Conservation (phyloP, 495 filamentous ascomycete genomes). For the Podospora didyma region DNA sequence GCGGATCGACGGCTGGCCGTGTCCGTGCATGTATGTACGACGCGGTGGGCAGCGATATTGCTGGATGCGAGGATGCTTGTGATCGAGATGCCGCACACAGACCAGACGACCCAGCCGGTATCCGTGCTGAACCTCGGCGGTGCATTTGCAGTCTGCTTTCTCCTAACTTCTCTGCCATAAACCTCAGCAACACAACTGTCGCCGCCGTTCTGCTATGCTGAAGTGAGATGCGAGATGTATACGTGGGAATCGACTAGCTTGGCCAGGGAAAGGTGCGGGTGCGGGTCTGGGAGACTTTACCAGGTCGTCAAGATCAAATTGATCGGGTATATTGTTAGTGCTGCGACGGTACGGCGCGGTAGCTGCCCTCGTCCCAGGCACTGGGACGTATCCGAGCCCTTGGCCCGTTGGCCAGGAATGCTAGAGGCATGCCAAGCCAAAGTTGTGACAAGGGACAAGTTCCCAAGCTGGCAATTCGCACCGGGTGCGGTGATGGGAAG, state of each 20-base stretch:
- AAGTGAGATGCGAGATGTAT: too few species aligned
- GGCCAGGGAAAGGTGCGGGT: neutral
- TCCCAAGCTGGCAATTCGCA: neutral
- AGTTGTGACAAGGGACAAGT: neutral
- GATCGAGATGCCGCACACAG: slow-evolving; percentile 18
- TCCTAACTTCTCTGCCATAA: neutral
- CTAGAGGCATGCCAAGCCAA: neutral
- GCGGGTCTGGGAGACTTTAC: neutral
- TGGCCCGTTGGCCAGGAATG: slow-evolving; percentile 2
- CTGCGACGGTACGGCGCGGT: neutral
- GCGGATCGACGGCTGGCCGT: slow-evolving; percentile 20
- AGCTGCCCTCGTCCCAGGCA: neutral
- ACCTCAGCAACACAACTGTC: neutral
- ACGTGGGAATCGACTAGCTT: too few species aligned
- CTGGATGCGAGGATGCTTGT: neutral
- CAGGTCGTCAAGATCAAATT: slow-evolving; percentile 12
- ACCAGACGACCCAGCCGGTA: slow-evolving; percentile 9
- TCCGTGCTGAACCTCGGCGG: neutral
- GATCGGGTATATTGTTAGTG: slow-evolving; percentile 7
- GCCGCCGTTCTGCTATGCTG: neutral
- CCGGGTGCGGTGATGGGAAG: too few species aligned
- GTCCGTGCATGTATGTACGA: slow-evolving; percentile 9
- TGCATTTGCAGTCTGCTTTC: too few species aligned
- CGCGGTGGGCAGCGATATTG: slow-evolving; percentile 5
- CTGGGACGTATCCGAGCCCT: slow-evolving; percentile 11